Conservation (phyloP, 1,139 yeast genomes). For the Candida anutae region DNA sequence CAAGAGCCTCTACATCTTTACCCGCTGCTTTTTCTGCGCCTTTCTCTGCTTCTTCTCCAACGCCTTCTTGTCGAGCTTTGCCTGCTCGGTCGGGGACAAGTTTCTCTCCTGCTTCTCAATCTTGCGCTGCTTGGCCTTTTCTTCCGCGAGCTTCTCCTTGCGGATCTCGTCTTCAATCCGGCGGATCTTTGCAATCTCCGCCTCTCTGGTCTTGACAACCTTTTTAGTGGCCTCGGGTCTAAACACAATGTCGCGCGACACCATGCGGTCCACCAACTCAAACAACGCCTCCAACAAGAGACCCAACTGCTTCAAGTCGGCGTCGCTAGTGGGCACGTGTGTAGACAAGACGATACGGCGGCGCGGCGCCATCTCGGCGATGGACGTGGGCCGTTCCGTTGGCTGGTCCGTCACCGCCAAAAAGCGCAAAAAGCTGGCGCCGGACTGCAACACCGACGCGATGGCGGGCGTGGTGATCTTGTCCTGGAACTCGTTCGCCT, state of each 20-base stretch:
- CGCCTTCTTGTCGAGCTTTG: conserved; percentile 65
- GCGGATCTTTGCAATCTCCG: conserved; percentile 51
- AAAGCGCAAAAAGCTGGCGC: conserved; percentile 51
- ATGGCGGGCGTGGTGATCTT: conserved; percentile 45
- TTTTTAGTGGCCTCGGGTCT: conserved; percentile 69
- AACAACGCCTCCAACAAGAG: conserved; percentile 46
- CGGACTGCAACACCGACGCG: conserved; percentile 41
- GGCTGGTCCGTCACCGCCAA: conserved; percentile 83
- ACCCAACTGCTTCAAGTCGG: conserved; percentile 40
- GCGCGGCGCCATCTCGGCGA: conserved; percentile 44
- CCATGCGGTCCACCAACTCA: conserved; percentile 46
- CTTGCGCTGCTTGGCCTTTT: conserved; percentile 63
- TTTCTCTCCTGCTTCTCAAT: conserved; percentile 50
- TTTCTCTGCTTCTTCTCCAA: conserved; percentile 36
- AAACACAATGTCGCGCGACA: conserved; percentile 36
- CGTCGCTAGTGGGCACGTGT: conserved; percentile 36
- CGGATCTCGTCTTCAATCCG: conserved; percentile 52
- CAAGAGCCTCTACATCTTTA: conserved; percentile 31
- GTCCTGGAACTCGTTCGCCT: conserved; percentile 73
- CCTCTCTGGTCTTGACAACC: conserved; percentile 67
- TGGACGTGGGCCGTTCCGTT: conserved; percentile 50
- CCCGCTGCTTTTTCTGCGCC: conserved; percentile 33
- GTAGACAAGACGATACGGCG: conserved; percentile 51
- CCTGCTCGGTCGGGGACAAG: conserved; percentile 64
- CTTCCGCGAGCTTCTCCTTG: conserved; percentile 62